Evolutionary conservation across 306 rosid species (phyloP), one percentile per base, ranked within the genome.

Genomic region (Quercus agrifolia): DNA sequence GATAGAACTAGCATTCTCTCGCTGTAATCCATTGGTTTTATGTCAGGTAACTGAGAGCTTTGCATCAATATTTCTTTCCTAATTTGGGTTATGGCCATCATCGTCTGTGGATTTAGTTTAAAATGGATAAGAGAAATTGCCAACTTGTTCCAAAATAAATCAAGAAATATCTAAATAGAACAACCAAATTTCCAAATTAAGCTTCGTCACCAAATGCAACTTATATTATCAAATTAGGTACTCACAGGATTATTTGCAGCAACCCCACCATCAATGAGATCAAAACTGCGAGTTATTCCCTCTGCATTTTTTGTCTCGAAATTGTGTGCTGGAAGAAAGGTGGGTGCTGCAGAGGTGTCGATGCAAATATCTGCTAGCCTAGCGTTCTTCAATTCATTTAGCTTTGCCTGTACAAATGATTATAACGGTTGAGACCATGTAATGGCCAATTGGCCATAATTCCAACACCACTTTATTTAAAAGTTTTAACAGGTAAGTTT

Each of bases 241-340:
- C 89, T 72, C 20, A 85, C 87, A 4, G 87, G 91, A 69, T 88
- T 88, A 59, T 85, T 88, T 46, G 83, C 89, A 2, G 87, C 89
- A 44, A 88, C 68, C 0, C 80, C 87, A 13, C 89, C 91, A 3
- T 85, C 91, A 4, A 88, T 19, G 46, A 85, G 81, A 71, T 88
- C 82, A 21, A 54, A 88, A 4, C 51, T 31, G 66, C 82, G 82
- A 77, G 58, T 56, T 2, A 31, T 75, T 17, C 78, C 86, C 4
- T 78, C 56, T 0, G 23, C 35, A 49, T 85, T 85, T 2, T 63
- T 56, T 2, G 79, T 64, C 14, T 77, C 81, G 11, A 88, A 88
- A 77, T 59, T 75, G 79, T 85, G 89, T 4, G 87, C 56, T 0
- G 91, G 91, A 5, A 85, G 81, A 51, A 17, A 85, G 9, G 87